Conservation (phyloP, 148 eudicot species). For the Heliosperma pusillum region DNA sequence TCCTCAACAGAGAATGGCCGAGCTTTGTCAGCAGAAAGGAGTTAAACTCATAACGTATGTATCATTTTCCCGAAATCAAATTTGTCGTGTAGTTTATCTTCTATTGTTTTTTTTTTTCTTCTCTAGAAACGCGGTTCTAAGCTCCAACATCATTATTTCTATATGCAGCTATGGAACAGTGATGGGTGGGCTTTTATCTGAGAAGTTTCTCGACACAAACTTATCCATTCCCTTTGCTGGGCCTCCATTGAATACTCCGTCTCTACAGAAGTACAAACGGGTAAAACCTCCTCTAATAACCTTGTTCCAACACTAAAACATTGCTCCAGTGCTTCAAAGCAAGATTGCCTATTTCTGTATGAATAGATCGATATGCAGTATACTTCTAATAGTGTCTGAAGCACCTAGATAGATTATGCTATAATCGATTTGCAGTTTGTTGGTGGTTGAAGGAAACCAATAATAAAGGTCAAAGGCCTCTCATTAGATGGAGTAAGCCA, state of each 20-base stretch:
- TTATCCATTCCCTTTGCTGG: conserved; percentile 91
- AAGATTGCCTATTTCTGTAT: no score
- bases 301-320: background rate
- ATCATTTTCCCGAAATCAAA: conserved; percentile 21
- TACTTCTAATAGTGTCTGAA: no score
- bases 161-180: conserved; percentile 95
- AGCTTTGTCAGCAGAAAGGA: conserved; percentile 88
- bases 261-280: conserved; percentile 98
- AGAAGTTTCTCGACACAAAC: conserved; percentile 91
- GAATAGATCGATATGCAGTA: no score
- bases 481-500: no score
- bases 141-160: background rate
- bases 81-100: background rate
- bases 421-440: no score
- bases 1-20: conserved; percentile 96
- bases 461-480: no score
- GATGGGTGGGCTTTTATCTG: conserved; percentile 94
- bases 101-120: background rate
- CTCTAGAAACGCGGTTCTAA: background rate
- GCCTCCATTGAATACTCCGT: conserved; percentile 89
- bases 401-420: no score
- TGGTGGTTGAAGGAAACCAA: no score
- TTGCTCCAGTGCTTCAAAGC: no score
- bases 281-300: conserved; percentile 35
- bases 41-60: conserved; percentile 94